Evolutionary conservation across 345 rosid species (phyloP), one percentile per base, ranked within the genome.

Genomic region (Viola odorata): DNA sequence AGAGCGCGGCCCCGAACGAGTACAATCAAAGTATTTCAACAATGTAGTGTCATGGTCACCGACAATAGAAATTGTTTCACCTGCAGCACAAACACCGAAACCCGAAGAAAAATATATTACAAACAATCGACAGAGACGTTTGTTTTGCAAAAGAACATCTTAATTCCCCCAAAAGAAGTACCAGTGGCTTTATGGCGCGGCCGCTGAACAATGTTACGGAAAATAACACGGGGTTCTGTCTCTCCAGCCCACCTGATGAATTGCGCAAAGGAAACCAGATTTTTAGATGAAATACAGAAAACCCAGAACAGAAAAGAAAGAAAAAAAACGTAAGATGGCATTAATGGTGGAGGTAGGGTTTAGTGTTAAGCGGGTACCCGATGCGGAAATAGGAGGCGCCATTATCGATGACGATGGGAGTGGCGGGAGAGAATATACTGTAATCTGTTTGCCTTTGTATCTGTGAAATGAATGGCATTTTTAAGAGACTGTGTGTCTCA

Each of bases 161-260:
- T 23, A 23, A 23, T 23, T 23, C 32, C 32, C 32, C 41, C 13
- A 38, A 51, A 47, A 17, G 0, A 6, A 50, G 42, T 72, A 87
- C 96, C 98, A 17, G 94, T 89, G 62, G 82, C 69, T 76, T 94
- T 94, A 77, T 90, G 99, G 51, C 99, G 95, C 0, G 99, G 97
- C 62, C 99, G 82, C 69, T 94, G 99, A 59, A 94, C 91, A 83
- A 90, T 82, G 81, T 90, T 94, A 54, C 97, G 95, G 84, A 90
- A 94, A 65, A 94, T 61, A 73, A 94, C 80, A 45, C 99, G 85
- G 55, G 99, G 99, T 41, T 94, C 87, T 37, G 67, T 78, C 85
- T 94, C 99, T 68, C 96, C 99, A 1, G 99, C 99, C 99, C 99
- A 94, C 59, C 97, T 92, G 58, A 42, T 48, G 57, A 68, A 74